These are phyloP conservation scores for Falciphora oryzae DNA, from an alignment of 2,329 filamentous ascomycete species.

Conservation along the genomic window DNA sequence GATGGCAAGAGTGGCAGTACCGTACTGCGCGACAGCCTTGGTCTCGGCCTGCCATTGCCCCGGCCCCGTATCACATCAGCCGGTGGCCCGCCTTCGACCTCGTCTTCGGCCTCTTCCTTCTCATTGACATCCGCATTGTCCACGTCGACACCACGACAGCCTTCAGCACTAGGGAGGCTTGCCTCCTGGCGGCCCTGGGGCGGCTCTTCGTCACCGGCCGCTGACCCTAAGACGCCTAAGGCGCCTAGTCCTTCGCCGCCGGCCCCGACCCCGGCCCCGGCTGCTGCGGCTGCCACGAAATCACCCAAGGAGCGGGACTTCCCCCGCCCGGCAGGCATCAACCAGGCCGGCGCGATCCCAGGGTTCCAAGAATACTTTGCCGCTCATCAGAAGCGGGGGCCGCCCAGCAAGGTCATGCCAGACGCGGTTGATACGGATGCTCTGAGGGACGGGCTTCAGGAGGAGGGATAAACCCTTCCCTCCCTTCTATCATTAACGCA, in stretches of 20 bases:
- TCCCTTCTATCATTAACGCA: neutral
- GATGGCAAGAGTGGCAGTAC: constrained; percentile 44
- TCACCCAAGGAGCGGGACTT: constrained; percentile 23
- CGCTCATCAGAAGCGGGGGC: constrained; percentile 42
- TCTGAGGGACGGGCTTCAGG: constrained; percentile 52
- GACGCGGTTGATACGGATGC: constrained; percentile 54
- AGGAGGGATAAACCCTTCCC: constrained; percentile 16
- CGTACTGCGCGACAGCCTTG: constrained; percentile 52
- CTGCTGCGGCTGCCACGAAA: constrained; percentile 25
- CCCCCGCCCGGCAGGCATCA: constrained; percentile 64
- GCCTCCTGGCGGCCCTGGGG: constrained; percentile 38
- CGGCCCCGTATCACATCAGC: constrained; percentile 20
- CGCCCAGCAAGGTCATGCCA: constrained; percentile 52
- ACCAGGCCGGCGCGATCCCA: constrained; percentile 68
- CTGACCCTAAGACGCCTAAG: neutral
- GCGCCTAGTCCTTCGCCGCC: constrained; percentile 3
- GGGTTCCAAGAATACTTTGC: constrained; percentile 59
- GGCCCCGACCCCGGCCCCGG: constrained; percentile 11
- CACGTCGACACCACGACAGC: constrained; percentile 2
- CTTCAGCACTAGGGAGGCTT: constrained; percentile 19
- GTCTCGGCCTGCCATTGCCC: constrained; percentile 28
- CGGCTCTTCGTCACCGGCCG: constrained; percentile 12
- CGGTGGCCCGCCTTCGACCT: constrained; percentile 14
- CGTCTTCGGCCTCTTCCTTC: constrained; percentile 5
- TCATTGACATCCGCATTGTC: neutral